Evolutionary conservation across 345 rosid species (phyloP).

Genomic region (Eutrema japonicum): DNA sequence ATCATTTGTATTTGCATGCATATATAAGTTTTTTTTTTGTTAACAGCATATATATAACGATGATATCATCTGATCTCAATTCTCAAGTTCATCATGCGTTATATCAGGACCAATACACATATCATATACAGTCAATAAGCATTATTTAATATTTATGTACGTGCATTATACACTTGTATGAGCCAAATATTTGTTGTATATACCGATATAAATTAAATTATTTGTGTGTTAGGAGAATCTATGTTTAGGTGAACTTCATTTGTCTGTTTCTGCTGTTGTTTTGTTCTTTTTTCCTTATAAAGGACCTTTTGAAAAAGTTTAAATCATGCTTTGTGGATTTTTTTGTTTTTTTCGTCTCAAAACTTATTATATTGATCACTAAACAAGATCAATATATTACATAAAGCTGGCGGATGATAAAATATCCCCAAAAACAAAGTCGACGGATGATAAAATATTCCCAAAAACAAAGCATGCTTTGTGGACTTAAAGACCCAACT

Average conservation of each 20-base stretch:
- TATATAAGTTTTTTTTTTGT: background rate
- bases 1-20: constrained; percentile 3
- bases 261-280: constrained; percentile 44
- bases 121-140: background rate
- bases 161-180: constrained; percentile 1
- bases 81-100: background rate
- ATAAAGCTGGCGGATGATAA: no score
- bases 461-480: no score
- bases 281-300: constrained; percentile 27
- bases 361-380: no score
- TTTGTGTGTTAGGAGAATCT: constrained; percentile 25
- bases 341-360: no score
- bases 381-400: no score
- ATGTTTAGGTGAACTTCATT: constrained; percentile 39
- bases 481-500: constrained; percentile 15
- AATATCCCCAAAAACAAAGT: no score
- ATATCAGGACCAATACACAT: background rate
- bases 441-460: no score
- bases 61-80: background rate
- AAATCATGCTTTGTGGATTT: constrained; percentile 18
- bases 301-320: constrained; percentile 40
- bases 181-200: background rate
- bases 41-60: background rate
- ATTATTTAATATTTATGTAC: background rate
- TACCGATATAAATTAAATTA: background rate